phyloP scores from a whole-genome alignment of 2,329 filamentous ascomycete species.

The Paecilomyces sp. region DNA sequence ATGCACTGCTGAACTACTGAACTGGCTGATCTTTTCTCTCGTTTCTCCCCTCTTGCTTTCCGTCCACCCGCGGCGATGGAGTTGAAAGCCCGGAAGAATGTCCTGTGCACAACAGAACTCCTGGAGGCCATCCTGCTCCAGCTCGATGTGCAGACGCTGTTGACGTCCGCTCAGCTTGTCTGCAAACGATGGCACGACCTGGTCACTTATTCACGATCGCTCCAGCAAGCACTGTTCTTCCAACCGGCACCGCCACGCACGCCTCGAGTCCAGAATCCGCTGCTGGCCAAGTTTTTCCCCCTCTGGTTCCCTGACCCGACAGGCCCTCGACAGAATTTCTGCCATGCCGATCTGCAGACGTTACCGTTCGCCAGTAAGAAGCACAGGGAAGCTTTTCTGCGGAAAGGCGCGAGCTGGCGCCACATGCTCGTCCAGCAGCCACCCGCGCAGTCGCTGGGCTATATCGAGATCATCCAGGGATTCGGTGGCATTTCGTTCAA shows the following conservation, averaged over 20 bases:
- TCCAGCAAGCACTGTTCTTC: neutral
- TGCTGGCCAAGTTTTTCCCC: neutral
- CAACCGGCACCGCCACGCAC: neutral
- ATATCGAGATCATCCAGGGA: neutral
- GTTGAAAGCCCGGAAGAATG: neutral
- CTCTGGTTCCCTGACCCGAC: neutral
- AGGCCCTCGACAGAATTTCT: neutral
- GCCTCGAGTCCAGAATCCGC: neutral
- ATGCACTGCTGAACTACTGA: neutral
- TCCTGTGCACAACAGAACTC: conserved; percentile 9
- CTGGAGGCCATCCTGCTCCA: conserved; percentile 11
- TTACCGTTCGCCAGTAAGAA: conserved; percentile 15
- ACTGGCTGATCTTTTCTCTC: too few species aligned
- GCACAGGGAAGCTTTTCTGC: neutral
- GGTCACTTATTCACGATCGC: neutral
- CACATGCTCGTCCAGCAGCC: conserved; percentile 3
- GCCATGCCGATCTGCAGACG: neutral
- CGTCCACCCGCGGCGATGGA: neutral
- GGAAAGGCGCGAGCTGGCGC: conserved; percentile 2
- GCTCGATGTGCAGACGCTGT: conserved; percentile 9
- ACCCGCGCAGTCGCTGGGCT: neutral
- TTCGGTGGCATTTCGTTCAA: neutral
- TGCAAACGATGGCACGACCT: conserved; percentile 2
- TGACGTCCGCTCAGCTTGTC: conserved; percentile 10
- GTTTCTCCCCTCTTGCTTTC: neutral